Base-by-base conservation (phyloP, 73 alveolate genomes). In the Symbiodinium natans region DNA sequence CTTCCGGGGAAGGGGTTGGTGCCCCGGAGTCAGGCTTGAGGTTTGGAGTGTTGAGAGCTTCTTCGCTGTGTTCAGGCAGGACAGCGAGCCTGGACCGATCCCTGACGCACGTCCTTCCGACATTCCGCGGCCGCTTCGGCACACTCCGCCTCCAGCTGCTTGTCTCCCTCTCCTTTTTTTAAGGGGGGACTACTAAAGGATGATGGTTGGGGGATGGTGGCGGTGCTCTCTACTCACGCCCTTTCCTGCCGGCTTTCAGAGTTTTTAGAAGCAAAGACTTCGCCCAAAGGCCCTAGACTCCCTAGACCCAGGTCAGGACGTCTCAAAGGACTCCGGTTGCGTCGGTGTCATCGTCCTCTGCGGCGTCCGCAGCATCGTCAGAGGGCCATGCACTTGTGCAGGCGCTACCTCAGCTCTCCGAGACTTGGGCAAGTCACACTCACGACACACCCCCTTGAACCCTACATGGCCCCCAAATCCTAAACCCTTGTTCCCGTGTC, bases 371-470 rank as follows among this genome's bases (percentile, higher is more conserved):
- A 34, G 77, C 77, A 10, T 63, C 77, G 39, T 63, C 77, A 34
- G 77, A 63, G 77, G 77, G 77, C 77, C 36, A 31, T 34, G 77
- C 36, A 21, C 77, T 63, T 10, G 77, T 63, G 77, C 77, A 34
- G 40, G 77, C 77, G 77, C 77, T 63, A 23, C 77, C 77, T 63
- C 77, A 63, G 77, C 77, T 63, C 77, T 1, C 77, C 77, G 77
- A 63, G 77, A 23, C 77, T 63, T 10, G 77, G 40, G 59, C 59
- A 9, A n/a, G n/a, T n/a, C n/a, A n/a, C n/a, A n/a, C n/a, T n/a
- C n/a, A n/a, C n/a, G n/a, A n/a, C n/a, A n/a, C n/a, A n/a, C n/a
- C n/a, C n/a, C n/a, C n/a, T n/a, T n/a, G n/a, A n/a, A n/a, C n/a
- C n/a, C n/a, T n/a, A n/a, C n/a, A n/a, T n/a, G n/a, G n/a, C n/a